Percentiles rank a stretch among this genome's conserved stretches.
Evolutionary conservation across 208 protist species (phyloP).

Genomic region (Leishmania martiniquensis): DNA sequence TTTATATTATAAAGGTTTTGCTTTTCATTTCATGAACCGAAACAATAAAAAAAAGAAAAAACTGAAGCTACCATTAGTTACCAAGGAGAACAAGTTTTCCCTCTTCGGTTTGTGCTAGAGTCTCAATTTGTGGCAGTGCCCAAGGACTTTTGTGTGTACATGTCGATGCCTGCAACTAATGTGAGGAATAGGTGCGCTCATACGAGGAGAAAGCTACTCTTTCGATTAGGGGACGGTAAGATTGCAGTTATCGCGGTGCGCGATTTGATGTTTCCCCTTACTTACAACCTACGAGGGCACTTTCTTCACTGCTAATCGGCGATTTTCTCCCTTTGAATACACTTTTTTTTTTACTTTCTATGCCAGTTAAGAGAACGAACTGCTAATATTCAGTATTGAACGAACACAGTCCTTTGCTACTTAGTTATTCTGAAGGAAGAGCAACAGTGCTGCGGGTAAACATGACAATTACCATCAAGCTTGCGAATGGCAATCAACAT

Average conservation of each 20-base stretch:
- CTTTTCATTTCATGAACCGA: neutral
- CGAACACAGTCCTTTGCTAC: neutral
- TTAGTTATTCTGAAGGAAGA: constrained; percentile 6
- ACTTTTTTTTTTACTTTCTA: too few relatives aligned
- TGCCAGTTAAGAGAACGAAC: neutral
- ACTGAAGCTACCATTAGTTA: neutral
- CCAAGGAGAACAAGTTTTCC: neutral
- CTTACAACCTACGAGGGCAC: neutral
- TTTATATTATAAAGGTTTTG: neutral
- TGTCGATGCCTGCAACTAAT: too few relatives aligned
- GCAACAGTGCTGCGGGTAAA: neutral
- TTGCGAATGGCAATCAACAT: constrained; percentile 78
- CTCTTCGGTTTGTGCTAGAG: neutral
- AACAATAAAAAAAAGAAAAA: neutral
- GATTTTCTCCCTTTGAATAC: neutral
- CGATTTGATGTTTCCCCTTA: neutral
- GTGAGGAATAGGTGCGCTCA: too few relatives aligned
- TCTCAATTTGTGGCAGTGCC: neutral
- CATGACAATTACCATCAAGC: constrained; percentile 67
- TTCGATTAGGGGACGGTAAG: neutral
- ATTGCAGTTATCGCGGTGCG: neutral
- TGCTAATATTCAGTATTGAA: neutral
- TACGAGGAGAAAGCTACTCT: neutral
- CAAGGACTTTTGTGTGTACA: too few relatives aligned
- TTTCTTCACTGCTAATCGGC: neutral